Base-by-base conservation (phyloP, 805 yeast species). In the Zygoascus biomembranicola region DNA sequence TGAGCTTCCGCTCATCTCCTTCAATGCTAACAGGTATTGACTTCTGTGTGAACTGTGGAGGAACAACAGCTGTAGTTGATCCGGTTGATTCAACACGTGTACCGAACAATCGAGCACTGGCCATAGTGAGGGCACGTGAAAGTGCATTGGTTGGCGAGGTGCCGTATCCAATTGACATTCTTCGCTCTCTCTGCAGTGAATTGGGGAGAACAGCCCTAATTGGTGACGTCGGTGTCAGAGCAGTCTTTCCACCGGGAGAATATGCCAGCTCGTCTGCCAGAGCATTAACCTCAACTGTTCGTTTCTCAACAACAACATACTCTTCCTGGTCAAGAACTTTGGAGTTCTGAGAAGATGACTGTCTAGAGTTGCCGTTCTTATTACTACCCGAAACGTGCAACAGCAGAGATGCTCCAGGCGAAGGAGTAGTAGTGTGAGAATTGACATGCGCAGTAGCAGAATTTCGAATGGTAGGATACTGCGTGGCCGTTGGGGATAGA, bases 281-380 rank as follows among this genome's bases (percentile, higher is more conserved):
- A 1, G 96, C 92, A 71, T 92, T 92, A 8, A 92, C 95, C 66
- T 94, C 98, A 2, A 92, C 97, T 0, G 94, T 88, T 49, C 95
- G 79, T 67, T 92, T 94, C 67, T 92, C 98, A 31, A 92, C 90
- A 42, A 92, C 95, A 35, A 92, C 98, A 62, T 92, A 92, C 63
- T 90, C 97, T 59, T 81, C 83, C 31, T 32, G 48, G 9, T 42
- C 47, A 31, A 41, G 18, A 16, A 11, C 23, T 8, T 16, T 26
- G 5, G 39, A 28, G 23, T 20, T n/a, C 16, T 47, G 26, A 31
- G 42, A n/a, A 32, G 42, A 32, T 3, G 18, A 4, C 42, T 32
- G 16, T 14, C 50, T 47, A 9, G 41, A 14, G 31, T 20, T 14
- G 16, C 11, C 13, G 5, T 26, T 16, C 10, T 48, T 32, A 31